Conservation (phyloP, 2,329 filamentous ascomycete species). For the Rutstroemia sp. region DNA sequence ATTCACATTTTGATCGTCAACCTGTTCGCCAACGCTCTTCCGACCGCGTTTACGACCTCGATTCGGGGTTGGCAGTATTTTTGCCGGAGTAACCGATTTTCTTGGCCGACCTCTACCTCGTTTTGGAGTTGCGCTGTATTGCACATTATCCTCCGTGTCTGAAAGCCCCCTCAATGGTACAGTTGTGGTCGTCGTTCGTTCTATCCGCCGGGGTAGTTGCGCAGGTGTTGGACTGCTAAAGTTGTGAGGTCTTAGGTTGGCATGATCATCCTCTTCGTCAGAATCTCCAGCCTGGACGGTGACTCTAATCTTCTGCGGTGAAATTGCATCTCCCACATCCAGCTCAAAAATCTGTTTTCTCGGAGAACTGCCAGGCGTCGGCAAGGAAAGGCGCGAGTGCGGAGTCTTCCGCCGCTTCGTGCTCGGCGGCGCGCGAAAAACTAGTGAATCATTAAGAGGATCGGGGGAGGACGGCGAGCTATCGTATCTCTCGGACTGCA, state of each 20-base stretch:
- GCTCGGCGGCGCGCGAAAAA: constrained; percentile 24
- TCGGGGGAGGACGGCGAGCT: constrained; percentile 28
- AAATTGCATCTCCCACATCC: constrained; percentile 28
- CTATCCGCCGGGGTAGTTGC: constrained; percentile 16
- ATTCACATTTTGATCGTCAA: constrained; percentile 21
- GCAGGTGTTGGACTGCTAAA: constrained; percentile 18
- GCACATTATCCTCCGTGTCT: constrained; percentile 24
- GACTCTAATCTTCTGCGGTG: constrained; percentile 30
- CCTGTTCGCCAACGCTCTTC: constrained; percentile 24
- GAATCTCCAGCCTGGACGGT: constrained; percentile 29
- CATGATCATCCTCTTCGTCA: constrained; percentile 20
- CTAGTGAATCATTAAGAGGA: constrained; percentile 27
- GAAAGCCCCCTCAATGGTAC: constrained; percentile 29
- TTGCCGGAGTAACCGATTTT: constrained; percentile 34
- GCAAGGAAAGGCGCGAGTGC: constrained; percentile 18
- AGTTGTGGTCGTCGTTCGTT: constrained; percentile 27
- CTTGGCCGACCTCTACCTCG: constrained; percentile 35
- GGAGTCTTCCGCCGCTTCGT: constrained; percentile 22
- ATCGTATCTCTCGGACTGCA: constrained; percentile 16
- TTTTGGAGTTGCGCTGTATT: constrained; percentile 31
- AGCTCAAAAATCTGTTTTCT: constrained; percentile 30
- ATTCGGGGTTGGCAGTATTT: constrained; percentile 21
- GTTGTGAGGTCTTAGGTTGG: constrained; percentile 10
- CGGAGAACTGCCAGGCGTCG: constrained; percentile 25
- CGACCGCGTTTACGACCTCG: constrained; percentile 18